phyloP scores from a whole-genome alignment of 2,329 filamentous ascomycete species.

The Colletotrichum shisoi region DNA sequence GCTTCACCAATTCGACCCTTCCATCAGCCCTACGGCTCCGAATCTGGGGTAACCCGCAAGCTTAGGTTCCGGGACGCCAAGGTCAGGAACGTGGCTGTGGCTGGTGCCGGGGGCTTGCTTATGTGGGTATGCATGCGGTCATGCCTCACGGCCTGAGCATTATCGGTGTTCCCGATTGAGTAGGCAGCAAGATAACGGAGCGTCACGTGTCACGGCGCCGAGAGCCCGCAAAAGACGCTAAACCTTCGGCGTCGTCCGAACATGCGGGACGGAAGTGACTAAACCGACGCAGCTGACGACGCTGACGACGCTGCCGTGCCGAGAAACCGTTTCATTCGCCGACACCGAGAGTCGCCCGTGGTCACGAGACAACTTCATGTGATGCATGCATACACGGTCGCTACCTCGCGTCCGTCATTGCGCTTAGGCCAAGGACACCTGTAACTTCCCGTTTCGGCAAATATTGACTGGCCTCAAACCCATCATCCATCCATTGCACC shows the following conservation, averaged over 20 bases:
- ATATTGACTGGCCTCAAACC: conserved; percentile 31
- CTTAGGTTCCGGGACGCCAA: conserved; percentile 31
- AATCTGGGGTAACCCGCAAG: conserved; percentile 39
- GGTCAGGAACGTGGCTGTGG: conserved; percentile 37
- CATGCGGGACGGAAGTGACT: conserved; percentile 26
- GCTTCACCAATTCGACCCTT: conserved; percentile 34
- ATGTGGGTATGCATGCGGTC: background rate
- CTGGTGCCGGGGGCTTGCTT: conserved; percentile 24
- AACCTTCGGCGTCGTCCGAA: conserved; percentile 40
- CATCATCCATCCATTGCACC: conserved; percentile 16
- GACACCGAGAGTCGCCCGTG: conserved; percentile 1
- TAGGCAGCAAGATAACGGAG: conserved; percentile 21
- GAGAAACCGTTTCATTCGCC: conserved; percentile 33
- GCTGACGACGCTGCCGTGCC: conserved; percentile 37
- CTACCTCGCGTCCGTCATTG: conserved; percentile 14
- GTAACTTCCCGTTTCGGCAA: conserved; percentile 7
- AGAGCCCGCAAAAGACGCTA: conserved; percentile 36
- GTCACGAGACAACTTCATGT: conserved; percentile 22
- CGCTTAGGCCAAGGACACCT: background rate
- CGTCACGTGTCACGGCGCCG: conserved; percentile 31
- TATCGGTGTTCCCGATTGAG: conserved; percentile 21
- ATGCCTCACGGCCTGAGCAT: conserved; percentile 33
- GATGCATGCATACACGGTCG: conserved; percentile 18
- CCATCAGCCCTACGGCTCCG: conserved; percentile 38
- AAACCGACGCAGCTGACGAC: conserved; percentile 37